Conservation (phyloP, 495 filamentous ascomycete species). For the Xylaria longipes region DNA sequence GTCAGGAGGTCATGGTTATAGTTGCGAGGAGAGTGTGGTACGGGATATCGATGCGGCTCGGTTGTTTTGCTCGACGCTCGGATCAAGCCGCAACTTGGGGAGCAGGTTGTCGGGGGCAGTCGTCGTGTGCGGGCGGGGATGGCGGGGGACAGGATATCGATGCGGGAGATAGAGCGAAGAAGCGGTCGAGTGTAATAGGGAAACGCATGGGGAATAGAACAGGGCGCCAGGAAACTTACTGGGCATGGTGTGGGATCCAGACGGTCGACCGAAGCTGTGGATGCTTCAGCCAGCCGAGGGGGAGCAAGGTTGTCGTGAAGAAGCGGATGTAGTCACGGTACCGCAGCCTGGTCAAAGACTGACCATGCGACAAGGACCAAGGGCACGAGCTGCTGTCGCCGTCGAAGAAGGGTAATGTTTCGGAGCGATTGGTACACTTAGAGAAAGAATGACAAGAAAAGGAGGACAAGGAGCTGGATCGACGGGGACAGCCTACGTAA, state of each 20-base stretch:
- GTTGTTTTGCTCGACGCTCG: background rate
- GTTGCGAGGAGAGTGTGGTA: background rate
- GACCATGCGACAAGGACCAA: slow-evolving; percentile 17
- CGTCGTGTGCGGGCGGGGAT: background rate
- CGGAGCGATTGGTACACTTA: background rate
- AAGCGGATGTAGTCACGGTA: slow-evolving; percentile 1
- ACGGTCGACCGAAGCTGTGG: slow-evolving; percentile 13
- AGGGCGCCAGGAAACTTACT: slow-evolving; percentile 22
- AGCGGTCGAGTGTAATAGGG: background rate
- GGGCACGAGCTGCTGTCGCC: background rate
- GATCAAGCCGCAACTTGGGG: background rate
- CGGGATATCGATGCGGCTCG: background rate
- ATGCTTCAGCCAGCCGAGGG: slow-evolving; percentile 16
- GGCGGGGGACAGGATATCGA: background rate
- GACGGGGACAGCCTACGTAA: background rate
- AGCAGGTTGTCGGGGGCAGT: background rate
- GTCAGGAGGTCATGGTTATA: background rate
- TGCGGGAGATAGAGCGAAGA: background rate
- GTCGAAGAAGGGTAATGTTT: background rate
- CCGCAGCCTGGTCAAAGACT: slow-evolving; percentile 13
- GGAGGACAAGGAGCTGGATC: background rate
- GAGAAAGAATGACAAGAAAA: slow-evolving; percentile 12
- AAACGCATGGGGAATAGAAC: background rate
- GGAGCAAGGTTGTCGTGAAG: slow-evolving; percentile 1
- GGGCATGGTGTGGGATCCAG: slow-evolving; percentile 18